phyloP scores from a whole-genome alignment of 2,329 filamentous ascomycete genomes.

The Beauveria australis region DNA sequence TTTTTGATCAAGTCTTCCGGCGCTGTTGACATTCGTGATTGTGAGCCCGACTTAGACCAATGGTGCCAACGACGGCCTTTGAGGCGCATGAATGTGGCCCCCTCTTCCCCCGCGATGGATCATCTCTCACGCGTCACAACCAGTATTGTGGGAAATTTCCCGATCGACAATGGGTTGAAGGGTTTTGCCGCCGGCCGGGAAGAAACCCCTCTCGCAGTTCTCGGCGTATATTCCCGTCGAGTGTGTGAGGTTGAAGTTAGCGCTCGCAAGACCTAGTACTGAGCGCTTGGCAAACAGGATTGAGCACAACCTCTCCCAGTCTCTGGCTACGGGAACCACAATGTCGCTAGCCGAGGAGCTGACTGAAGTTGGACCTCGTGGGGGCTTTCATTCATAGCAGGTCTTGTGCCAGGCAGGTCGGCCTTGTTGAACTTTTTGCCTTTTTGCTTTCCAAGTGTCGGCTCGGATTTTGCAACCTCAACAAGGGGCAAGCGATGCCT shows the following conservation, averaged over 20 bases:
- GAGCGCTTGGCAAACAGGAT: background rate
- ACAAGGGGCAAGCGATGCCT: constrained; percentile 6
- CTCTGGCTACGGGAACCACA: background rate
- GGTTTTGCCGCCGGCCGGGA: too few species aligned
- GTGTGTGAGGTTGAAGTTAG: background rate
- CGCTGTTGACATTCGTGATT: too few species aligned
- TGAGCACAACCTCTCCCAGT: background rate
- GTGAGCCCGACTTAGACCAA: too few species aligned
- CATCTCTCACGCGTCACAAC: too few species aligned
- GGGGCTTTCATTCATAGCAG: constrained; percentile 13
- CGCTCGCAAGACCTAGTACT: background rate
- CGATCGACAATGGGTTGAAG: too few species aligned
- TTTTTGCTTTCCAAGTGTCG: background rate
- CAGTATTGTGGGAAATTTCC: too few species aligned
- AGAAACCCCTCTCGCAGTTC: constrained; percentile 7
- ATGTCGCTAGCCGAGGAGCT: background rate
- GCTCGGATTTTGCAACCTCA: constrained; percentile 4
- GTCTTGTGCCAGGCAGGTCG: constrained; percentile 13
- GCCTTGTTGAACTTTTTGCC: constrained; percentile 7
- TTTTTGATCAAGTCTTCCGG: background rate
- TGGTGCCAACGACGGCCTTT: too few species aligned
- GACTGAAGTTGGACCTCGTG: background rate
- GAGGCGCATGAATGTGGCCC: too few species aligned
- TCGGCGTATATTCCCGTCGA: too few species aligned
- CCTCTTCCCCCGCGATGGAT: too few species aligned